Conservation (phyloP, 2,329 filamentous ascomycete species). For the Apiospora kogelbergensis region DNA sequence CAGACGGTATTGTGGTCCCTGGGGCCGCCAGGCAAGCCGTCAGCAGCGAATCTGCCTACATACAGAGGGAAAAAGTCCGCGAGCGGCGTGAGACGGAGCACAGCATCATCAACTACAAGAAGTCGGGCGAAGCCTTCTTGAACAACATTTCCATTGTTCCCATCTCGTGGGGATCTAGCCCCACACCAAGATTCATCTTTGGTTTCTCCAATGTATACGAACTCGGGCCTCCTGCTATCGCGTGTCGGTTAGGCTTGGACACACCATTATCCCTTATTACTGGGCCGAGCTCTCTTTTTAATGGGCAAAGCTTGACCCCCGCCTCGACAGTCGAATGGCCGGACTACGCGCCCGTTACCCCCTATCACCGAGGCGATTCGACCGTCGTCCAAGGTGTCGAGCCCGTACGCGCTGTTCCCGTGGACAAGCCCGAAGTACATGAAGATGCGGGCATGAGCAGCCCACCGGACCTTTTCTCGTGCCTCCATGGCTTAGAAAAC, state of each 20-base stretch:
- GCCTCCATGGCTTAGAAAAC: not conserved
- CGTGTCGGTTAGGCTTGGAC: not conserved
- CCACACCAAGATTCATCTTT: slow-evolving; percentile 74
- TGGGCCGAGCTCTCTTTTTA: not conserved
- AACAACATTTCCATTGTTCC: slow-evolving; percentile 92
- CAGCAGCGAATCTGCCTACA: slow-evolving; percentile 76
- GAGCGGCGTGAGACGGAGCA: slow-evolving; percentile 76
- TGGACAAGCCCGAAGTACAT: not conserved
- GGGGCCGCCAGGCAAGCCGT: slow-evolving; percentile 79
- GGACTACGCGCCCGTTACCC: not conserved
- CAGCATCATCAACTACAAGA: slow-evolving; percentile 87
- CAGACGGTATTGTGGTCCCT: slow-evolving; percentile 75
- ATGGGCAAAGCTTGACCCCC: slow-evolving; percentile 40
- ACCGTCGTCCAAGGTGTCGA: not conserved
- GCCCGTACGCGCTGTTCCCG: not conserved
- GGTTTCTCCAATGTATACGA: slow-evolving; percentile 85
- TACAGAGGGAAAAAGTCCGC: slow-evolving; percentile 75
- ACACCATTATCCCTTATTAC: not conserved
- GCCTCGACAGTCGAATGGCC: not conserved
- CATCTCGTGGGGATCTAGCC: slow-evolving; percentile 69
- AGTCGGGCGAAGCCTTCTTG: slow-evolving; percentile 88
- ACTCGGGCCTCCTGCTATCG: not conserved
- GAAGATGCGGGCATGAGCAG: not conserved
- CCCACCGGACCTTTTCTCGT: not conserved
- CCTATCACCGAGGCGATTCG: not conserved